Evolutionary conservation across 192 early-diverging fungal species (phyloP).

Genomic region (Entomortierella beljakovae): DNA sequence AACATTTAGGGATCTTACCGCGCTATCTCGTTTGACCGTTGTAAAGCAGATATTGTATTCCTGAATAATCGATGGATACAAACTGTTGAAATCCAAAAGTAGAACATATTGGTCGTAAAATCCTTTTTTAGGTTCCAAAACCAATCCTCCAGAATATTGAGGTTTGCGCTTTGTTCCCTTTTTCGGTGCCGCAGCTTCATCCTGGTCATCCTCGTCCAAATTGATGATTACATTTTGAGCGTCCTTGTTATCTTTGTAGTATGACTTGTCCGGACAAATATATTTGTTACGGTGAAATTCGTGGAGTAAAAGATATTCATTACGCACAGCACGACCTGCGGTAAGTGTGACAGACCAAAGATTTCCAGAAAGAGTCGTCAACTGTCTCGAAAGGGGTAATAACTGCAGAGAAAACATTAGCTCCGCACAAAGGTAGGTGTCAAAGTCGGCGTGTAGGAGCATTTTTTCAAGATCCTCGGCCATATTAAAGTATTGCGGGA

Average conservation of each 20-base stretch:
- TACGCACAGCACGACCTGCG: constrained; percentile 92
- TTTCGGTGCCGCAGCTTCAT: constrained; percentile 47
- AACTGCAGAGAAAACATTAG: constrained; percentile 93
- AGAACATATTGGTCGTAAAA: constrained; percentile 97
- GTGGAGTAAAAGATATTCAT: constrained; percentile 95
- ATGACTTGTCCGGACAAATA: constrained; percentile 90
- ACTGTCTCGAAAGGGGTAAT: constrained; percentile 90
- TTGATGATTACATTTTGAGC: constrained; percentile 23
- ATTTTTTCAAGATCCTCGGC: constrained; percentile 73
- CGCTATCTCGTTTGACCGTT: constrained; percentile 74
- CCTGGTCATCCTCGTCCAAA: constrained; percentile 48
- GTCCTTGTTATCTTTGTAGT: constrained; percentile 30
- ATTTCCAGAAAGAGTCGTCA: constrained; percentile 95
- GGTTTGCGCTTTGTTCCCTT: constrained; percentile 81
- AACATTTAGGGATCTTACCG: too few species aligned
- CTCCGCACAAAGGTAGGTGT: constrained; percentile 80
- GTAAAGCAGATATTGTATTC: constrained; percentile 99
- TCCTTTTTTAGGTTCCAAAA: constrained; percentile 97
- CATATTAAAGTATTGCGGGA: constrained; percentile 75
- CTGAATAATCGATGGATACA: constrained; percentile 99
- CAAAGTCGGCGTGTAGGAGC: constrained; percentile 84
- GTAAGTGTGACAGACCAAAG: constrained; percentile 93
- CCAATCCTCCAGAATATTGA: constrained; percentile 93
- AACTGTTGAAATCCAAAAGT: constrained; percentile 97
- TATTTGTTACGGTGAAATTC: constrained; percentile 94